A percentile compares a stretch with the other conserved stretches of the same genome.
Evolutionary conservation across 352 stramenopile species (phyloP).

Genomic region (Pythium graminicola): DNA sequence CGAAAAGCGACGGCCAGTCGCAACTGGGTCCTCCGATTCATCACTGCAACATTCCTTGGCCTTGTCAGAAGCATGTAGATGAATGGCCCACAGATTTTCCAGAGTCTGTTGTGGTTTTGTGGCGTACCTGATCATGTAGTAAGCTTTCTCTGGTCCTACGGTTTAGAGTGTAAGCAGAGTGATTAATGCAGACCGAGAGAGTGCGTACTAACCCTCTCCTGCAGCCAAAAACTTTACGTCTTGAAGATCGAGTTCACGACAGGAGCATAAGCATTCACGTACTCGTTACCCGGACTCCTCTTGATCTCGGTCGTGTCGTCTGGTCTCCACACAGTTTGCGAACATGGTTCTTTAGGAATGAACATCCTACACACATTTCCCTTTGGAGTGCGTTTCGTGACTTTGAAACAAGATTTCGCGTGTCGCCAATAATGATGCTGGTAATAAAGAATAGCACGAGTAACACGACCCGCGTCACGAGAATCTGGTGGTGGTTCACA

Average conservation of each 20-base stretch:
- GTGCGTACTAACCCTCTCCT: conserved; percentile 5
- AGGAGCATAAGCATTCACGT: conserved; percentile 4
- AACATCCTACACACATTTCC: conserved; percentile 12
- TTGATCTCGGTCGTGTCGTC: not conserved
- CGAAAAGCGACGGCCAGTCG: not conserved
- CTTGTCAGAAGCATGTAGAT: conserved; percentile 11
- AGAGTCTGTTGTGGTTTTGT: conserved; percentile 1
- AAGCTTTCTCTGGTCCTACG: conserved; percentile 6
- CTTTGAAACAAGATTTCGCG: conserved; percentile 5
- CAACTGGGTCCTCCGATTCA: not conserved
- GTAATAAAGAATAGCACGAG: not conserved
- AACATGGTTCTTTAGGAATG: conserved; percentile 5
- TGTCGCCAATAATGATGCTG: conserved; percentile 10
- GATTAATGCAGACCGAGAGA: no score
- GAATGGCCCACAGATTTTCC: conserved; percentile 5
- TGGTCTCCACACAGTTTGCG: not conserved
- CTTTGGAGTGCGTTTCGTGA: not conserved
- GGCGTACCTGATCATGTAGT: conserved; percentile 19
- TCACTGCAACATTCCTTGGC: not conserved
- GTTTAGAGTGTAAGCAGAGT: no score
- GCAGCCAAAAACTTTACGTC: conserved; percentile 9
- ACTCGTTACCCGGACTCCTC: conserved; percentile 3
- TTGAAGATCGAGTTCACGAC: conserved; percentile 1
- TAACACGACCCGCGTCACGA: not conserved
- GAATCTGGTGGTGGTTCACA: not conserved